Conservation (phyloP, 768 basidiomycete genomes). For the Mrakia gelida region DNA sequence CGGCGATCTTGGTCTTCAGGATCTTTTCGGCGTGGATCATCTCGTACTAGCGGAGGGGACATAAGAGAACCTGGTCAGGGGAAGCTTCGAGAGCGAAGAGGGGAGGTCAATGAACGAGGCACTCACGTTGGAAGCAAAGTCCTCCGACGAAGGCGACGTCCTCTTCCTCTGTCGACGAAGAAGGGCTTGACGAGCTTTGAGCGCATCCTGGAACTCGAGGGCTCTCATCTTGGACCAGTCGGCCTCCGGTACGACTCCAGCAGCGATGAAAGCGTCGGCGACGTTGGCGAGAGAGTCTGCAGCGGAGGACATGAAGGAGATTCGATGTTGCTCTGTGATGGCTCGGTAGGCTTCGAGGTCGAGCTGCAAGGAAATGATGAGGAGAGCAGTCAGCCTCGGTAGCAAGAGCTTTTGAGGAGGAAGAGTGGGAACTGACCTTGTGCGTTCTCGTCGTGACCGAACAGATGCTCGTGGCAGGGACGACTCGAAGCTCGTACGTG, state of each 20-base stretch:
- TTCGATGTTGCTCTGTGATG: slow-evolving; percentile 64
- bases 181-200: slow-evolving; percentile 59
- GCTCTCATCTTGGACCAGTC: slow-evolving; percentile 78
- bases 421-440: slow-evolving; percentile 55
- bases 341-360: slow-evolving; percentile 44
- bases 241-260: slow-evolving; percentile 55
- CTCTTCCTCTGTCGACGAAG: slow-evolving; percentile 48
- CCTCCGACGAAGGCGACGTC: slow-evolving; percentile 57
- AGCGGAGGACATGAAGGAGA: slow-evolving; percentile 59
- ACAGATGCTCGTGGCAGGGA: slow-evolving; percentile 68
- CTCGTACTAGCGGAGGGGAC: slow-evolving; percentile 57
- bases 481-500: slow-evolving; percentile 62
- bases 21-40: slow-evolving; percentile 70
- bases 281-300: slow-evolving; percentile 53
- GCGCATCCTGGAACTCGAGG: slow-evolving; percentile 85
- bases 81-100: not conserved
- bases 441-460: slow-evolving; percentile 65
- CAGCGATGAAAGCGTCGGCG: slow-evolving; percentile 57
- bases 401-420: not conserved
- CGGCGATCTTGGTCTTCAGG: slow-evolving; percentile 66
- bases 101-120: not conserved
- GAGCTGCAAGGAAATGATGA: not conserved
- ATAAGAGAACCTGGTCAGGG: not conserved
- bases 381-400: not conserved
- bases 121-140: slow-evolving; percentile 74